These are phyloP conservation scores for Diaporthe ilicicola DNA, from an alignment of 2,329 filamentous ascomycete genomes.

Conservation along the genomic window DNA sequence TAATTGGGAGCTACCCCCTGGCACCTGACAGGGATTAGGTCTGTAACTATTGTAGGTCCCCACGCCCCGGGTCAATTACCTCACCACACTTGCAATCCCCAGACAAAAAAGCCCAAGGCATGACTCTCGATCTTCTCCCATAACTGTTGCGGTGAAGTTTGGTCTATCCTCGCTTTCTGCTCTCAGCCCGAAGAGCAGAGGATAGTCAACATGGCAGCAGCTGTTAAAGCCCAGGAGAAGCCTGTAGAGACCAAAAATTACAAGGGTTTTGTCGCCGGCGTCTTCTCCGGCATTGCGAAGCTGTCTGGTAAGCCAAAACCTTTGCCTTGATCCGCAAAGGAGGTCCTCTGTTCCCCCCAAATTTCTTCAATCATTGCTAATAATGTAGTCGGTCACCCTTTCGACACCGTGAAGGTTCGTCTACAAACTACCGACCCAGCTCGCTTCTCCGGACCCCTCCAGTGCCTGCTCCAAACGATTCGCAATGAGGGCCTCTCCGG, in stretches of 20 bases:
- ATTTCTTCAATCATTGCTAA: neutral
- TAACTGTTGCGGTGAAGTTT: neutral
- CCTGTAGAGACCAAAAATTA: slow-evolving; percentile 66
- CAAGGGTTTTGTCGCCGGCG: slow-evolving; percentile 96
- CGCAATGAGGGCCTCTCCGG: slow-evolving; percentile 85
- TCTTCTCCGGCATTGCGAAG: slow-evolving; percentile 94
- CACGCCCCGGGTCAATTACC: slow-evolving; percentile 27
- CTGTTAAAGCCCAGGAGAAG: slow-evolving; percentile 42
- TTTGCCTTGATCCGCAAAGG: neutral
- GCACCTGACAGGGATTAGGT: neutral
- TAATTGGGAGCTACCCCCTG: neutral
- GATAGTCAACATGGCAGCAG: slow-evolving; percentile 27
- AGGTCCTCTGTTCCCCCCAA: neutral
- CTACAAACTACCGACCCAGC: slow-evolving; percentile 82
- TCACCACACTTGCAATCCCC: slow-evolving; percentile 24
- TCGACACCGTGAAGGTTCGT: slow-evolving; percentile 97
- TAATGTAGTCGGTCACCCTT: slow-evolving; percentile 71
- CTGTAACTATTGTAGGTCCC: neutral
- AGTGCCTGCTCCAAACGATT: slow-evolving; percentile 86
- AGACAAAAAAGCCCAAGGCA: neutral
- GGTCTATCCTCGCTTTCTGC: neutral
- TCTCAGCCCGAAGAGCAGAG: slow-evolving; percentile 7
- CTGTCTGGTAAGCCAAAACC: slow-evolving; percentile 70
- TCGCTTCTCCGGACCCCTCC: slow-evolving; percentile 85
- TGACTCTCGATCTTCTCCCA: neutral